These are phyloP conservation scores for Fusarium cyanostomum DNA, from an alignment of 2,329 filamentous ascomycete genomes.

Conservation along the genomic window DNA sequence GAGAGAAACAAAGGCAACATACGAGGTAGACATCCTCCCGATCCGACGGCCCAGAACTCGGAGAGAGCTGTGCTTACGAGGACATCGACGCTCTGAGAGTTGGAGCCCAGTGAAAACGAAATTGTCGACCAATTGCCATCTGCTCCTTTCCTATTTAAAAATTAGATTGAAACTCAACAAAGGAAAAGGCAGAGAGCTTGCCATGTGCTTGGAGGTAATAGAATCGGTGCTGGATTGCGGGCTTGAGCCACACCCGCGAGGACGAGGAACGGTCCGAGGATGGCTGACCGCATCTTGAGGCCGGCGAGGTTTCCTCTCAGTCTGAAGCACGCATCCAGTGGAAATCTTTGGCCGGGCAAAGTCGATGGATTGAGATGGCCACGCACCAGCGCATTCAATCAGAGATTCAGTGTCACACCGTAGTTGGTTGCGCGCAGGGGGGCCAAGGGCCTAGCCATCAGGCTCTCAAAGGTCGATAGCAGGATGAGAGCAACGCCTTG, in stretches of 20 bases:
- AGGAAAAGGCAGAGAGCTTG: conserved; percentile 4
- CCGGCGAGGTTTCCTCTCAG: conserved; percentile 1
- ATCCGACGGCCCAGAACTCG: conserved; percentile 74
- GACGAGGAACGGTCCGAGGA: conserved; percentile 26
- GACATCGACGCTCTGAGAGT: conserved; percentile 49
- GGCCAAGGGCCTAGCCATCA: neutral
- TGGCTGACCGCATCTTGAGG: conserved; percentile 28
- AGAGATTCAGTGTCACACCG: neutral
- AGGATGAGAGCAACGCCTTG: neutral
- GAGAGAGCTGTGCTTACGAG: conserved; percentile 73
- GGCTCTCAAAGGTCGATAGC: neutral
- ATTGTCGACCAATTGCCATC: conserved; percentile 80
- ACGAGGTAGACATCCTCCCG: conserved; percentile 63
- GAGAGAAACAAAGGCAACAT: conserved; percentile 41
- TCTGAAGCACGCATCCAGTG: conserved; percentile 8
- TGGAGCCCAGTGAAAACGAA: conserved; percentile 59
- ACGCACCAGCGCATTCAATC: conserved; percentile 12
- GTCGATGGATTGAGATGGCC: conserved; percentile 1
- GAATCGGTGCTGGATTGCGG: conserved; percentile 32
- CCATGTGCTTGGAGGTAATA: conserved; percentile 37
- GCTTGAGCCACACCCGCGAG: conserved; percentile 31
- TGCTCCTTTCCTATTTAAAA: conserved; percentile 62
- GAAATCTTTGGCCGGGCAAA: conserved; percentile 6
- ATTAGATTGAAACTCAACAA: conserved; percentile 14
- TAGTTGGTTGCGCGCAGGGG: conserved; percentile 6